These are phyloP conservation scores for Sambucus nigra DNA, from an alignment of 129 eudicot genomes.

Conservation along the genomic window DNA sequence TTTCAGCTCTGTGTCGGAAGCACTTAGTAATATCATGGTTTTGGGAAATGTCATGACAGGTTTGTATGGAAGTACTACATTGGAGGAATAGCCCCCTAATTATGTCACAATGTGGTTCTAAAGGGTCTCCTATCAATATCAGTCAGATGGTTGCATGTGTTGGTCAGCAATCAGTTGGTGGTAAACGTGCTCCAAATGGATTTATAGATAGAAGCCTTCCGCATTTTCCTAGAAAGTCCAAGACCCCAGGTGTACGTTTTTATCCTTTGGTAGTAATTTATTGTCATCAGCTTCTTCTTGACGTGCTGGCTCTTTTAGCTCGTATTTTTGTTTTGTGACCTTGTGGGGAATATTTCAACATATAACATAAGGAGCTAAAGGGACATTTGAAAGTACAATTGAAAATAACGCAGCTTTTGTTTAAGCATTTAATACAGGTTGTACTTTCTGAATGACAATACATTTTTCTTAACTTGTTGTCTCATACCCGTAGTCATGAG, in stretches of 20 bases:
- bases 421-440: too few relatives aligned
- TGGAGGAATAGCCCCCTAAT: conserved; percentile 96
- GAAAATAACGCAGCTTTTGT: neutral
- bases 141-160: conserved; percentile 99
- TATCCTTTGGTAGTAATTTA: neutral
- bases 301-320: neutral
- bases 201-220: conserved; percentile 89
- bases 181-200: conserved; percentile 94
- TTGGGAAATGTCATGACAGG: conserved; percentile 24
- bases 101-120: conserved; percentile 99
- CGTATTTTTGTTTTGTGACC: neutral
- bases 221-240: conserved; percentile 69
- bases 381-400: neutral
- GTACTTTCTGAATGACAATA: too few relatives aligned
- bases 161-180: conserved; percentile 97
- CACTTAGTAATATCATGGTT: too few relatives aligned
- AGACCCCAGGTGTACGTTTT: conserved; percentile 65
- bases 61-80: conserved; percentile 67
- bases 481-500: too few relatives aligned
- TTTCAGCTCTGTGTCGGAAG: too few relatives aligned
- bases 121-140: conserved; percentile 94
- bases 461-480: too few relatives aligned
- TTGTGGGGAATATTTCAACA: neutral
- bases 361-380: too few relatives aligned
- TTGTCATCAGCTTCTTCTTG: neutral